Evolutionary conservation across 345 rosid genomes (phyloP).

Genomic region (Salix exigua): DNA sequence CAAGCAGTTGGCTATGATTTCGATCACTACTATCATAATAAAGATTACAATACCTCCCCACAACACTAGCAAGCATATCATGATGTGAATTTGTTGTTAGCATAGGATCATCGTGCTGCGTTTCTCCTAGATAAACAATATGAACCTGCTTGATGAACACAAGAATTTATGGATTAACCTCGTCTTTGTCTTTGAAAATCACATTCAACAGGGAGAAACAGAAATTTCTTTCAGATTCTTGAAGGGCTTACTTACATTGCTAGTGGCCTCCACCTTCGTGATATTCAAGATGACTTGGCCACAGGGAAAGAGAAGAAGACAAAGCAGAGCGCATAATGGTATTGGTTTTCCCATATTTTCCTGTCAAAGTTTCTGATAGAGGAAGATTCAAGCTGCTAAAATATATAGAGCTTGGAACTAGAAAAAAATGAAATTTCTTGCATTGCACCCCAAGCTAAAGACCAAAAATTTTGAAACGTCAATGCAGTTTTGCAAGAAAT

Average conservation of each 20-base stretch:
- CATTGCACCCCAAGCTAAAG: not conserved
- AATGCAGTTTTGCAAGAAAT: not conserved
- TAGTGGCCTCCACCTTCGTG: conserved; percentile 17
- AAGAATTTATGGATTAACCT: not conserved
- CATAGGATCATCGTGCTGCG: conserved; percentile 39
- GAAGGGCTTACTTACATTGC: conserved; percentile 15
- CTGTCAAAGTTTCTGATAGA: not conserved
- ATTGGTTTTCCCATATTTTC: conserved; percentile 12
- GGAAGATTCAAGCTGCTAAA: not conserved
- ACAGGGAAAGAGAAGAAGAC: conserved; percentile 12
- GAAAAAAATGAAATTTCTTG: not conserved
- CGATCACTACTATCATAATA: not conserved
- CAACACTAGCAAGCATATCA: conserved; percentile 50
- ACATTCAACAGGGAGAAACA: not conserved
- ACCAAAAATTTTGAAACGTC: not conserved
- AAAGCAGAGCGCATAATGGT: conserved; percentile 4
- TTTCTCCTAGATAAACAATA: conserved; percentile 60
- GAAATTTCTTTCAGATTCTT: not conserved
- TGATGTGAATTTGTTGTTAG: conserved; percentile 49
- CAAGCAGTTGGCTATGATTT: not conserved
- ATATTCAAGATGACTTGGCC: conserved; percentile 4
- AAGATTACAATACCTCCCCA: conserved; percentile 46
- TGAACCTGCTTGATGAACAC: conserved; percentile 41
- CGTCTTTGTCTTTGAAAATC: no score
- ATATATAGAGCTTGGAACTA: conserved; percentile 1